phyloP scores from a whole-genome alignment of 208 protist species.

The Trypanosoma caninum region DNA sequence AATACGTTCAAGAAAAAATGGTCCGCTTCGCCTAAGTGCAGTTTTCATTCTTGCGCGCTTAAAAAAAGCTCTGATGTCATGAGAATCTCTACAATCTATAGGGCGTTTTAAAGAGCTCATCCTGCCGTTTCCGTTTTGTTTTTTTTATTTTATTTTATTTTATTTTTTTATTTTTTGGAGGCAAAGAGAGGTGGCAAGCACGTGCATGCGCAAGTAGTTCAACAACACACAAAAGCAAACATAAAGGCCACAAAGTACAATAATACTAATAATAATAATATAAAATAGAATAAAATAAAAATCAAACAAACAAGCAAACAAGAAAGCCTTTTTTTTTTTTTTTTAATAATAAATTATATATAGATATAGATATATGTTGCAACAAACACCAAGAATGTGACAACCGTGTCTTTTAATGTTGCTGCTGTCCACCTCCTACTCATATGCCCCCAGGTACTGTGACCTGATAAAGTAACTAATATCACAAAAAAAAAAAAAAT shows the following conservation, averaged over 20 bases:
- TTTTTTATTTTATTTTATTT: too few relatives aligned
- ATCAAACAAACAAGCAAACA: neutral
- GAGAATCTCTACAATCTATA: neutral
- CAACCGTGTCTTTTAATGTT: too few relatives aligned
- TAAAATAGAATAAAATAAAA: neutral
- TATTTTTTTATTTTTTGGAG: too few relatives aligned
- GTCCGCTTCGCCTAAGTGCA: constrained; percentile 8
- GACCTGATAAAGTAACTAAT: too few relatives aligned
- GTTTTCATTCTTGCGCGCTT: neutral
- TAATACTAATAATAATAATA: too few relatives aligned
- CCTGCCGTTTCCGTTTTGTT: too few relatives aligned
- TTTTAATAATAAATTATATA: neutral
- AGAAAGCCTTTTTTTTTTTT: neutral
- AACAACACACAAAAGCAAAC: neutral
- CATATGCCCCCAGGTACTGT: too few relatives aligned
- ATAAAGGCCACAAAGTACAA: neutral
- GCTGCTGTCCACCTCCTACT: too few relatives aligned
- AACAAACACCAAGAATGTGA: too few relatives aligned
- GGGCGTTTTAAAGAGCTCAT: constrained; percentile 12
- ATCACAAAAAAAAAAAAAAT: too few relatives aligned
- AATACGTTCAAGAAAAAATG: constrained; percentile 24
- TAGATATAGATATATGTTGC: too few relatives aligned
- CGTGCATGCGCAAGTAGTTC: neutral
- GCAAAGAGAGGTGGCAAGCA: neutral
- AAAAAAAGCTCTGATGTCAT: constrained; percentile 15